Conservation (phyloP, 352 stramenopile species). For the Globisporangium barbulae region DNA sequence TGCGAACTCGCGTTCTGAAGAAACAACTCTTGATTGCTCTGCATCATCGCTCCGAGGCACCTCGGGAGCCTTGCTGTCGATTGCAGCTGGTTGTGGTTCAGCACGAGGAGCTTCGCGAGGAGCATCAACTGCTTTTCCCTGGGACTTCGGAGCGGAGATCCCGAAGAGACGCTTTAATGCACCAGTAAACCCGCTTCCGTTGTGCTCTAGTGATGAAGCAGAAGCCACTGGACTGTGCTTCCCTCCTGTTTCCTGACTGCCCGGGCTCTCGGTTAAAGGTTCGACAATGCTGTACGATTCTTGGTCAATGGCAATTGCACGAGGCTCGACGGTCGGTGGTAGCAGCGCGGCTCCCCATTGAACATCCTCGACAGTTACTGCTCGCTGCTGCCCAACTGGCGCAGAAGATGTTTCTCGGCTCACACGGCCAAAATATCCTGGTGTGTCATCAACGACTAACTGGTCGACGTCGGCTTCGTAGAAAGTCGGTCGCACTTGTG, state of each 20-base stretch:
- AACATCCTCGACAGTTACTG: constrained; percentile 19
- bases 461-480: constrained; percentile 53
- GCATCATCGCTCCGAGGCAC: background rate
- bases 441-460: constrained; percentile 53
- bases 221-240: background rate
- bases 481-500: constrained; percentile 22
- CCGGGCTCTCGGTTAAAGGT: constrained; percentile 17
- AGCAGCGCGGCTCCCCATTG: constrained; percentile 17
- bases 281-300: constrained; percentile 61
- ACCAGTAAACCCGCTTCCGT: constrained; percentile 34
- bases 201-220: constrained; percentile 7
- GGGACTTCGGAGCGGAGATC: constrained; percentile 30
- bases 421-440: constrained; percentile 51
- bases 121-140: background rate
- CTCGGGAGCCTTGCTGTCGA: background rate
- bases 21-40: background rate
- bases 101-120: background rate
- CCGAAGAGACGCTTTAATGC: constrained; percentile 71
- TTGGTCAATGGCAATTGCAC: constrained; percentile 23
- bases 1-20: background rate
- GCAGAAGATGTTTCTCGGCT: background rate
- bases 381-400: constrained; percentile 19
- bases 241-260: background rate
- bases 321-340: constrained; percentile 15
- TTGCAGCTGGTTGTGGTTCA: background rate